Evolutionary conservation across 257 asterid genomes (phyloP).

Genomic region (Gentiana straminea): DNA sequence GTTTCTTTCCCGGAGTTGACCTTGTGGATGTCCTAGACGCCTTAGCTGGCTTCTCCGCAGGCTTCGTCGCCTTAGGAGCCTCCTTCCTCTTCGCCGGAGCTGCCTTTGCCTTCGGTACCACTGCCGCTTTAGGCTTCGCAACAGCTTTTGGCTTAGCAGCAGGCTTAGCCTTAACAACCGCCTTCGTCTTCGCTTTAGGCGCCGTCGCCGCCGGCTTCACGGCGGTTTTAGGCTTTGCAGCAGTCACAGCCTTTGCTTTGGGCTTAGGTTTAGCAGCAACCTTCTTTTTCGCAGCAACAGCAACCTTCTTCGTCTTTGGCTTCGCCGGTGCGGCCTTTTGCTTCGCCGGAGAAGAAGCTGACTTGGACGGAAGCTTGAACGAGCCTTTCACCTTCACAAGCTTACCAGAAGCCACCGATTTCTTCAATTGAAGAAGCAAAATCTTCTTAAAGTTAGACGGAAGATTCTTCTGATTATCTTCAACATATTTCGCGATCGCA

Average conservation of each 20-base stretch:
- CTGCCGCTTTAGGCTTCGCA: not conserved
- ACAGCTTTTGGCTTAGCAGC: constrained; percentile 7
- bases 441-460: constrained; percentile 64
- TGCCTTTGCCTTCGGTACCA: constrained; percentile 10
- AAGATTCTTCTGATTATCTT: constrained; percentile 59
- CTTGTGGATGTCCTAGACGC: constrained; percentile 37
- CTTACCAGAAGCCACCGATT: constrained; percentile 48
- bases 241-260: not conserved
- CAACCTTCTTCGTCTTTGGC: constrained; percentile 3
- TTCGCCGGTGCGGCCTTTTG: constrained; percentile 1
- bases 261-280: not conserved
- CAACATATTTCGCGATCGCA: constrained; percentile 63
- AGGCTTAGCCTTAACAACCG: constrained; percentile 7
- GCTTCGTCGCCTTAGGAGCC: constrained; percentile 15
- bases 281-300: not conserved
- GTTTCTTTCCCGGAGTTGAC: constrained; percentile 32
- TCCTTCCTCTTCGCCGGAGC: constrained; percentile 16
- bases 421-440: constrained; percentile 51
- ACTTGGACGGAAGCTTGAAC: constrained; percentile 21
- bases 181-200: not conserved
- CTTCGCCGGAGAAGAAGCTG: not conserved
- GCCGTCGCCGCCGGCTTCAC: constrained; percentile 6
- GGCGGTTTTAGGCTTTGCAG: not conserved
- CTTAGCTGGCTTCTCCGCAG: constrained; percentile 41
- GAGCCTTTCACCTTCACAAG: constrained; percentile 57